phyloP scores from a whole-genome alignment of 768 basidiomycete genomes.

The Gloeopeniophorella convolvens region DNA sequence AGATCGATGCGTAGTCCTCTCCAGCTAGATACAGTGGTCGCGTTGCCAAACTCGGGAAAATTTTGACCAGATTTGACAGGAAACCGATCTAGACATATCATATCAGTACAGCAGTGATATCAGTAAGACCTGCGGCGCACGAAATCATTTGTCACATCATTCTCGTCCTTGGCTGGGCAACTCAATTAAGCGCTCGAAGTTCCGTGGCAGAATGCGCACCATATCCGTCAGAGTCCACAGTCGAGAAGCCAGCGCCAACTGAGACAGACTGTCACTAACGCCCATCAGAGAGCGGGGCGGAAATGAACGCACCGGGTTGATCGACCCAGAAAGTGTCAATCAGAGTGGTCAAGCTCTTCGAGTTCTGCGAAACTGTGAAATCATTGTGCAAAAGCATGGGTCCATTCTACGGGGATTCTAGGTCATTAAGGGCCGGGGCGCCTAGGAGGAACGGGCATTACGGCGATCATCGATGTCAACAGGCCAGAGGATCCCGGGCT shows the following conservation, averaged over 20 bases:
- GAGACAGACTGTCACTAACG: slow-evolving; percentile 22
- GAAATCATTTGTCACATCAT: slow-evolving; percentile 17
- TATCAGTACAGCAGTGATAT: not conserved
- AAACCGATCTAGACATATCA: slow-evolving; percentile 53
- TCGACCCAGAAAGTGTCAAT: slow-evolving; percentile 72
- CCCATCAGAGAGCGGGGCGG: not conserved
- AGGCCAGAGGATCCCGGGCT: slow-evolving; percentile 70
- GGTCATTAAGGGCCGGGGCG: too few species aligned
- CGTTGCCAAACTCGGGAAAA: slow-evolving; percentile 61
- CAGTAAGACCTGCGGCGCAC: not conserved
- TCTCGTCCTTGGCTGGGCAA: slow-evolving; percentile 32
- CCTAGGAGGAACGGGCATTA: too few species aligned
- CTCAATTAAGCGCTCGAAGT: not conserved
- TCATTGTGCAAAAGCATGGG: slow-evolving; percentile 53
- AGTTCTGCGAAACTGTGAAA: slow-evolving; percentile 43
- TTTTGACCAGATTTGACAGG: slow-evolving; percentile 61
- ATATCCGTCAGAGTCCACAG: slow-evolving; percentile 55
- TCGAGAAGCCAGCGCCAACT: slow-evolving; percentile 57
- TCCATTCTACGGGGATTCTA: too few species aligned
- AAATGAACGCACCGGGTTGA: slow-evolving; percentile 41
- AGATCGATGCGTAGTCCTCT: slow-evolving; percentile 71
- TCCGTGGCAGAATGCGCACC: slow-evolving; percentile 30
- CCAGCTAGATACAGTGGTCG: slow-evolving; percentile 66
- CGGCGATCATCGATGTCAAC: slow-evolving; percentile 56
- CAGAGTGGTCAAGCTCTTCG: slow-evolving; percentile 50